Evolutionary conservation across 257 asterid species (phyloP).

Genomic region (Solanum rostratum): DNA sequence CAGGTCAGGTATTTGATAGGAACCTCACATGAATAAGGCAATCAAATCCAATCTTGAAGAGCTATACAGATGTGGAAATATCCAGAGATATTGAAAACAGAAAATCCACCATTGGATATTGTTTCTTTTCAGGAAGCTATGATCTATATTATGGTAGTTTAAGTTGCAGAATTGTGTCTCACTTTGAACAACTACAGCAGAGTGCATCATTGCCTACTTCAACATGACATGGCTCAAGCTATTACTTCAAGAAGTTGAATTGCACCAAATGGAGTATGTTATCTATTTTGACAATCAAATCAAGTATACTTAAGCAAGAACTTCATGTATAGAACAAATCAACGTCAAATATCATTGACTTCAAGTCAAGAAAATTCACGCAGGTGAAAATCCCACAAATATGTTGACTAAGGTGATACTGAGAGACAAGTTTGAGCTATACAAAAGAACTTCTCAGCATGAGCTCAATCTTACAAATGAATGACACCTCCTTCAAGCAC

Average conservation of each 20-base stretch:
- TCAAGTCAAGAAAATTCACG: not conserved
- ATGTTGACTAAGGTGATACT: not conserved
- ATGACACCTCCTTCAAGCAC: not conserved
- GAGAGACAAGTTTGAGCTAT: not conserved
- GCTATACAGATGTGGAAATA: no score
- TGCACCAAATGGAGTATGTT: not conserved
- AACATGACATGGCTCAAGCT: not conserved
- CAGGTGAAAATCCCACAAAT: not conserved
- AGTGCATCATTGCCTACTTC: not conserved
- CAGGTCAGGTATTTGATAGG: no score
- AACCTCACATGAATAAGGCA: no score
- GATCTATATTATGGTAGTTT: no score
- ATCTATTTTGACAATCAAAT: not conserved
- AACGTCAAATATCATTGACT: not conserved
- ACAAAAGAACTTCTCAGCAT: not conserved
- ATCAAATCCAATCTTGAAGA: no score
- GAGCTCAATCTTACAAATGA: not conserved
- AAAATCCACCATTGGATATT: no score
- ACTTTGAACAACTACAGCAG: not conserved
- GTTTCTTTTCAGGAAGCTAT: no score
- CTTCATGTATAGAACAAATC: not conserved
- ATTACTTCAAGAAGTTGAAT: not conserved
- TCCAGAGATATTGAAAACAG: no score
- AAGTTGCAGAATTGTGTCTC: no score
- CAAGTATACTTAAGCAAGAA: not conserved